Conservation (phyloP, 805 yeast species). For the Schwanniomyces occidentalis region DNA sequence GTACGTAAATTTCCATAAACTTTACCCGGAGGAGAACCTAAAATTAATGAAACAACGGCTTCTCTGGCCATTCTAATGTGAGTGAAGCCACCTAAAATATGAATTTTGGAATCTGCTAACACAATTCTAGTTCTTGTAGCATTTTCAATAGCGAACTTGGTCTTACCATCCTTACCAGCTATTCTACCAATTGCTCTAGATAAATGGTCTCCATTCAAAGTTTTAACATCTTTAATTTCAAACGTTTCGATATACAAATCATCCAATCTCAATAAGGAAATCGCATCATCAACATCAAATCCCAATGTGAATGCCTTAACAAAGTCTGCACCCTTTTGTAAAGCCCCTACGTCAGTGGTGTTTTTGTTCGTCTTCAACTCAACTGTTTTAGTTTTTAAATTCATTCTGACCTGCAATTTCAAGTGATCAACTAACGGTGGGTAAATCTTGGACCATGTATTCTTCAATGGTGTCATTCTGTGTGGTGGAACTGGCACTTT, state of each 20-base stretch:
- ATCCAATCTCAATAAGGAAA: conserved; percentile 89
- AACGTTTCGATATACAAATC: conserved; percentile 96
- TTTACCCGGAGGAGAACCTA: conserved; percentile 98
- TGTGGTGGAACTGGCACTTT: conserved; percentile 96
- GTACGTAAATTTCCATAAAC: conserved; percentile 96
- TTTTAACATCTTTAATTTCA: conserved; percentile 95
- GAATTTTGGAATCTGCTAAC: conserved; percentile 94
- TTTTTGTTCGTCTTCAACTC: conserved; percentile 80
- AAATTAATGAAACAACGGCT: conserved; percentile 88
- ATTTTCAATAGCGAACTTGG: conserved; percentile 97
- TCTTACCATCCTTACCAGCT: conserved; percentile 99
- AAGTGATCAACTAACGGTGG: conserved; percentile 95
- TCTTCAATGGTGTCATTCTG: conserved; percentile 90
- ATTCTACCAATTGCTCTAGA: conserved; percentile 99
- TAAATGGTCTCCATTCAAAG: conserved; percentile 92
- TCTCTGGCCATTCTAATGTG: conserved; percentile 99
- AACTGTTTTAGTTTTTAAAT: conserved; percentile 80
- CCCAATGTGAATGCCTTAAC: conserved; percentile 94
- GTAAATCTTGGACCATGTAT: conserved; percentile 89
- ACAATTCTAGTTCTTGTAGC: conserved; percentile 98
- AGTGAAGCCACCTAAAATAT: conserved; percentile 94
- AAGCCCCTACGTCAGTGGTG: conserved; percentile 89
- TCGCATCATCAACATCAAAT: conserved; percentile 95
- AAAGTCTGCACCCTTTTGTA: conserved; percentile 98
- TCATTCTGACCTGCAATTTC: conserved; percentile 95